Percentiles rank a stretch among this genome's conserved stretches.
These are phyloP conservation scores for Hansenula sp. DNA, from an alignment of 1,139 yeast species.

Conservation along the genomic window DNA sequence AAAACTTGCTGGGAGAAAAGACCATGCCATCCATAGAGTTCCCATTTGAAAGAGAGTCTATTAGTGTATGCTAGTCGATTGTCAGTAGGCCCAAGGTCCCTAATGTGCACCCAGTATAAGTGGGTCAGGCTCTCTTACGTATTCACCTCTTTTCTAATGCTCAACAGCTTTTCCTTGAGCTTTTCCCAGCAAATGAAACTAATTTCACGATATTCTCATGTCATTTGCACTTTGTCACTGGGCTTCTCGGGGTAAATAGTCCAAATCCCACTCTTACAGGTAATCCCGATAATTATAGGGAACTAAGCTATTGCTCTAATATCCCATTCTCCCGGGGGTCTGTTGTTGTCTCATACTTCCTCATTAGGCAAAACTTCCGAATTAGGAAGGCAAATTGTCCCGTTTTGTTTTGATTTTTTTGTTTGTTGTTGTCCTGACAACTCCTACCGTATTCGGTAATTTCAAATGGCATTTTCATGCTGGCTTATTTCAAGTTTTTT, in stretches of 20 bases:
- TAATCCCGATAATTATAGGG: too few relatives aligned
- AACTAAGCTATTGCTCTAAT: too few relatives aligned
- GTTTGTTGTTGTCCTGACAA: constrained; percentile 1
- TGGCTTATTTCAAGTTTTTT: constrained; percentile 1
- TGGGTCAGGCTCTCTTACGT: too few relatives aligned
- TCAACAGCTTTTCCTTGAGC: too few relatives aligned
- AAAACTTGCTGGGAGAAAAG: too few relatives aligned
- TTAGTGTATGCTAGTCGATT: too few relatives aligned
- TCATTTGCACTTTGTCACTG: background rate
- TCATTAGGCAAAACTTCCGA: background rate
- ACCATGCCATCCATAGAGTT: too few relatives aligned
- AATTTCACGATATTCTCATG: background rate
- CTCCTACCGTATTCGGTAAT: background rate
- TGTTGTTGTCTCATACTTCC: background rate
- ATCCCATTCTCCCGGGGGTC: background rate
- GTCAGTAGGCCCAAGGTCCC: too few relatives aligned
- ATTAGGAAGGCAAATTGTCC: background rate
- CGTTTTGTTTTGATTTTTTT: constrained; percentile 1
- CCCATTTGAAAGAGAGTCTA: too few relatives aligned
- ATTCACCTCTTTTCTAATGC: too few relatives aligned
- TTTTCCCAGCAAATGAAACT: background rate
- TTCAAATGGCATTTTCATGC: background rate
- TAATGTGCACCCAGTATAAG: too few relatives aligned
- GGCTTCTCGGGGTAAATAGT: background rate
- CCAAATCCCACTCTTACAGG: background rate